phyloP scores from a whole-genome alignment of 139 green algal genomes.

The Zygnema circumcarinatum region DNA sequence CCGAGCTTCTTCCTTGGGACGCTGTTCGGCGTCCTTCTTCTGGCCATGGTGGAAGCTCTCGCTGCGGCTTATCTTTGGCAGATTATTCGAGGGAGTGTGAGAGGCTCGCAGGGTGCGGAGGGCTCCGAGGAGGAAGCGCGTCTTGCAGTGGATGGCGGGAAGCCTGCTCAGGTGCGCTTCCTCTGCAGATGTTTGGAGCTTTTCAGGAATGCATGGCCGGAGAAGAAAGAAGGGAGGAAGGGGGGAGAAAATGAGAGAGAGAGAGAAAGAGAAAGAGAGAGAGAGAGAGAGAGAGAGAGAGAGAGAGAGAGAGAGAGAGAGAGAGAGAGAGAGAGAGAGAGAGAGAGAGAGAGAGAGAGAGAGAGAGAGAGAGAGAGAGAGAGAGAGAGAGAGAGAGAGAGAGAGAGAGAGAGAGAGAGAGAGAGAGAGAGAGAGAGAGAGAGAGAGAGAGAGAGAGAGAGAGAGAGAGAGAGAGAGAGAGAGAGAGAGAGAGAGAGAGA shows the following conservation, averaged over 20 bases:
- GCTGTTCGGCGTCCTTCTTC: background rate
- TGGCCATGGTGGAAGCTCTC: background rate
- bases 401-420: too few species aligned
- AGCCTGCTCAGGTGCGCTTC: background rate
- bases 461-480: too few species aligned
- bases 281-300: background rate
- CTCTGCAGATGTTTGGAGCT: background rate
- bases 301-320: background rate
- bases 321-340: background rate
- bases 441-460: too few species aligned
- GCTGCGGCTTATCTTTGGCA: background rate
- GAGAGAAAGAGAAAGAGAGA: background rate
- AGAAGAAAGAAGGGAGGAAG: background rate
- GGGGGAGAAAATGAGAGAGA: background rate
- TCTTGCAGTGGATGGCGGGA: background rate
- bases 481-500: too few species aligned
- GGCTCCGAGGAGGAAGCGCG: background rate
- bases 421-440: background rate
- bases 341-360: background rate
- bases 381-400: too few species aligned
- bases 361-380: background rate
- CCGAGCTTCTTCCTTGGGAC: background rate
- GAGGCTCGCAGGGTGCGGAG: background rate
- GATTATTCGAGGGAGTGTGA: background rate
- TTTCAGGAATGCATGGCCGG: background rate